These are phyloP conservation scores for Xylaria telfairii DNA, from an alignment of 495 filamentous ascomycete species.

Conservation along the genomic window DNA sequence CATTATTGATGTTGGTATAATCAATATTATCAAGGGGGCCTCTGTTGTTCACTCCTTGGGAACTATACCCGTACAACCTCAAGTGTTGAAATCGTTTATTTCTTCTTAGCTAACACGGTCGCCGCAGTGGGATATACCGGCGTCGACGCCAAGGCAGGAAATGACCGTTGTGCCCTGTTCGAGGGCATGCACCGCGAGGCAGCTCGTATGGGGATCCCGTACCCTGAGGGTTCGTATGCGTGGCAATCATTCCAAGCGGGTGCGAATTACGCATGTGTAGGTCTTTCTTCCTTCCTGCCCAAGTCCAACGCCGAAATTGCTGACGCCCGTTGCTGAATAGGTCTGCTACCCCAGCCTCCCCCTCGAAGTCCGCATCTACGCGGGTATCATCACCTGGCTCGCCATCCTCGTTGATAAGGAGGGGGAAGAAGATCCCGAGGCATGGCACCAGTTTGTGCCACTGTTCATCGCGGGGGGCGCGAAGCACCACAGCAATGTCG, in stretches of 20 bases:
- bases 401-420: neutral
- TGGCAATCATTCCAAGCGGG: neutral
- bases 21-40: too few relatives aligned
- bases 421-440: neutral
- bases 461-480: neutral
- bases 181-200: constrained; percentile 1
- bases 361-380: neutral
- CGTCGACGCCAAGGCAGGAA: neutral
- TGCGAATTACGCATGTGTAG: neutral
- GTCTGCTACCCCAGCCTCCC: neutral
- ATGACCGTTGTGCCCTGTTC: neutral
- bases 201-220: constrained; percentile 3
- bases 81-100: neutral
- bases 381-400: neutral
- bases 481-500: neutral
- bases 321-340: neutral
- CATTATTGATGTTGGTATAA: neutral
- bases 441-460: constrained; percentile 7
- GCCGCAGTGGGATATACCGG: neutral
- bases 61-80: neutral
- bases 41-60: neutral
- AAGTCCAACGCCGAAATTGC: too few relatives aligned
- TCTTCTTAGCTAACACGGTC: neutral
- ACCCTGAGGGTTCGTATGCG: neutral
- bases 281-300: neutral